Evolutionary conservation across 495 filamentous ascomycete species (phyloP).

Genomic region (Amphirosellinia nigrospora): DNA sequence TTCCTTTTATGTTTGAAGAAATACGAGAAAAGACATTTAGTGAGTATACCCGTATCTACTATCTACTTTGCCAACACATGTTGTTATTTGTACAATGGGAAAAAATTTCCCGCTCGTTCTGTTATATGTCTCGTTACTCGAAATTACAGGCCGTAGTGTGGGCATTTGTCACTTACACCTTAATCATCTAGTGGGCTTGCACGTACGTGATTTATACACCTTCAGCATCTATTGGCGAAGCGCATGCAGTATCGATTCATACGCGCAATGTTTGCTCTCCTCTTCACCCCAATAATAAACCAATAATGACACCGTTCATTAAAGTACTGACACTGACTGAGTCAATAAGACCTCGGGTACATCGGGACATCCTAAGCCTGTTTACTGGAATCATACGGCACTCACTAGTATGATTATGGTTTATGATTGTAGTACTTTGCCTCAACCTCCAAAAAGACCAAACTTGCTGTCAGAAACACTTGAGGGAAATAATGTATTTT

Average conservation of each 20-base stretch:
- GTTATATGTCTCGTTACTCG: neutral
- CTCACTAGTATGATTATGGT: slow-evolving; percentile 31
- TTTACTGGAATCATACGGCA: slow-evolving; percentile 39
- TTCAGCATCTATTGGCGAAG: neutral
- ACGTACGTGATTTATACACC: neutral
- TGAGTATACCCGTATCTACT: slow-evolving; percentile 4
- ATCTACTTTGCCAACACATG: neutral
- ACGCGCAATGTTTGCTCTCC: neutral
- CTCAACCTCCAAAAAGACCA: slow-evolving; percentile 26
- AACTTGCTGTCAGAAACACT: slow-evolving; percentile 24
- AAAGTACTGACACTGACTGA: neutral
- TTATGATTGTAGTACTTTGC: slow-evolving; percentile 29
- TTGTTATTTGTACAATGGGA: neutral
- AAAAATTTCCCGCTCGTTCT: neutral
- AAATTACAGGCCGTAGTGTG: neutral
- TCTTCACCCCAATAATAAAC: neutral
- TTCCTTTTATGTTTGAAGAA: slow-evolving; percentile 33
- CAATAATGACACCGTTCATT: neutral
- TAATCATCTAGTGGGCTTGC: slow-evolving; percentile 17
- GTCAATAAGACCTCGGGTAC: slow-evolving; percentile 19
- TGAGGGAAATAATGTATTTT: slow-evolving; percentile 19
- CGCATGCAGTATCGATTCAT: neutral
- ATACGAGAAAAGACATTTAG: slow-evolving; percentile 31
- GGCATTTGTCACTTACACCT: slow-evolving; percentile 1
- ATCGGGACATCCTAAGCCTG: slow-evolving; percentile 38